phyloP scores from a whole-genome alignment of 106 monocot genomes.

The Ottelia alismoides region DNA sequence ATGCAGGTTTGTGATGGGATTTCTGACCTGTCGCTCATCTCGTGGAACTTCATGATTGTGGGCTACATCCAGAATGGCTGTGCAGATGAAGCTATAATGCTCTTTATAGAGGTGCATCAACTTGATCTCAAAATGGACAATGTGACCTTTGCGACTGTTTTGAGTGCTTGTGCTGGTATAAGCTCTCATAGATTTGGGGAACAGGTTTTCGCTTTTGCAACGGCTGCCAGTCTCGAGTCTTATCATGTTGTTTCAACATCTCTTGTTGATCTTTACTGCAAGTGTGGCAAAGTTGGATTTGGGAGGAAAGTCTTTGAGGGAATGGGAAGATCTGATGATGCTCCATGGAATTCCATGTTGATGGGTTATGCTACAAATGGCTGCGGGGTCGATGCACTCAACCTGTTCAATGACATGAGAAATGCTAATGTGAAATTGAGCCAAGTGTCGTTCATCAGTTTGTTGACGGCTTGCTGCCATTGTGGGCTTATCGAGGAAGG shows the following conservation, averaged over 20 bases:
- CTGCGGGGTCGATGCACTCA: conserved; percentile 35
- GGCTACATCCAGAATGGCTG: conserved; percentile 56
- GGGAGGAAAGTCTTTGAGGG: conserved; percentile 33
- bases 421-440: too few species aligned
- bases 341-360: conserved; percentile 75
- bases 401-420: too few species aligned
- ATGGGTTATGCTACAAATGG: conserved; percentile 71
- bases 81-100: conserved; percentile 28
- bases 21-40: conserved; percentile 36
- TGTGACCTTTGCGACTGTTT: conserved; percentile 42
- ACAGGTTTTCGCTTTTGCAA: conserved; percentile 41
- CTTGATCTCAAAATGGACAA: conserved; percentile 28
- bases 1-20: conserved; percentile 37
- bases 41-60: conserved; percentile 87
- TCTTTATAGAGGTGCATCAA: conserved; percentile 50
- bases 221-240: conserved; percentile 22
- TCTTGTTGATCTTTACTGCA: conserved; percentile 75
- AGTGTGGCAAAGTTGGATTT: conserved; percentile 34
- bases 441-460: too few species aligned
- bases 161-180: conserved; percentile 48
- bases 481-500: too few species aligned
- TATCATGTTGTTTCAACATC: conserved; percentile 41
- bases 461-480: too few species aligned
- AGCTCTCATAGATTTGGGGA: conserved; percentile 35
- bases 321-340: conserved; percentile 32